Evolutionary conservation across 2,329 filamentous ascomycete species (phyloP).

Genomic region (Claviceps fusiformis): DNA sequence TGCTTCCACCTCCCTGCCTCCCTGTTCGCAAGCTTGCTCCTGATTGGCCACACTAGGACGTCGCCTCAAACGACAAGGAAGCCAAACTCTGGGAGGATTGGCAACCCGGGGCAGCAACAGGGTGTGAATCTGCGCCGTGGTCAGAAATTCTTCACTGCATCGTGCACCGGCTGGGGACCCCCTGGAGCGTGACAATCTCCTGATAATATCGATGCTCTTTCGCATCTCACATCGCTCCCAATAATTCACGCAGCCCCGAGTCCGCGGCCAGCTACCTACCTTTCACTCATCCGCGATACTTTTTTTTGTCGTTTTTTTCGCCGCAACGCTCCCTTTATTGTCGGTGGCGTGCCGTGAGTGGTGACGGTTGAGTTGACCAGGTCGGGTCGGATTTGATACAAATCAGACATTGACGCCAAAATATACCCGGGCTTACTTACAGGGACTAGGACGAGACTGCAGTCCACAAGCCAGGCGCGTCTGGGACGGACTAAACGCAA

Average conservation of each 20-base stretch:
- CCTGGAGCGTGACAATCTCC: neutral
- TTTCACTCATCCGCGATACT: neutral
- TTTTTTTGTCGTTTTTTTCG: neutral
- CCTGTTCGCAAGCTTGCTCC: neutral
- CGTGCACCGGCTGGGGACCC: neutral
- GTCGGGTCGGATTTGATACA: neutral
- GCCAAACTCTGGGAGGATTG: neutral
- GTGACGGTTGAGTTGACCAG: neutral
- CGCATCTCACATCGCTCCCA: neutral
- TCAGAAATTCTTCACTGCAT: neutral
- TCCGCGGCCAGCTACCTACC: neutral
- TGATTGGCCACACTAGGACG: neutral
- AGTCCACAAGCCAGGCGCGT: neutral
- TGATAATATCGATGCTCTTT: neutral
- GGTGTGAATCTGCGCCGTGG: neutral
- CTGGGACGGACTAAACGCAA: neutral
- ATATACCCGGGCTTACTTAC: neutral
- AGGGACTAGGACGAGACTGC: neutral
- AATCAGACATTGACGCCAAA: neutral
- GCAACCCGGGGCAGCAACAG: neutral
- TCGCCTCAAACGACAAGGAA: neutral
- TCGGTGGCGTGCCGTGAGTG: neutral
- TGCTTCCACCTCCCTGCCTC: neutral
- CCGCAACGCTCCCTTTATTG: neutral
- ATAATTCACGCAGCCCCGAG: neutral